Evolutionary conservation across 371 early-diverging fungal species (phyloP).

Genomic region (Apophysomyces sp.): DNA sequence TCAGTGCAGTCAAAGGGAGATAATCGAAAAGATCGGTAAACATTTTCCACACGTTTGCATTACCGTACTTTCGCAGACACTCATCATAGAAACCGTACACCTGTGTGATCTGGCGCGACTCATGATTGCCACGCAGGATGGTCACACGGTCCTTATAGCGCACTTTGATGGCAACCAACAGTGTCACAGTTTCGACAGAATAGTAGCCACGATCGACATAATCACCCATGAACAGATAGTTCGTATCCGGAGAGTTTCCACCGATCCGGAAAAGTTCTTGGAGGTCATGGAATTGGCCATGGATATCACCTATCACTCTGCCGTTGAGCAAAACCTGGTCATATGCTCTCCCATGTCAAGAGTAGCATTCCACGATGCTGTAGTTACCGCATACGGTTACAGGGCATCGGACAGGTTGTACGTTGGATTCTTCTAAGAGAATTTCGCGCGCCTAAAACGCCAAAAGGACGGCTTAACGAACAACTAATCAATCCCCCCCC

Average conservation of each 20-base stretch:
- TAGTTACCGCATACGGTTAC: slow-evolving; percentile 92
- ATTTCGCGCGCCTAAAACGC: slow-evolving; percentile 82
- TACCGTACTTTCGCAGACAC: slow-evolving; percentile 96
- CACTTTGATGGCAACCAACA: slow-evolving; percentile 94
- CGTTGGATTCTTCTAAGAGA: slow-evolving; percentile 93
- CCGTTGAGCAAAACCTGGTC: slow-evolving; percentile 1
- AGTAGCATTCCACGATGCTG: not conserved
- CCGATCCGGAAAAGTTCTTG: slow-evolving; percentile 98
- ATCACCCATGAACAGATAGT: slow-evolving; percentile 99
- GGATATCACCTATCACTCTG: slow-evolving; percentile 73
- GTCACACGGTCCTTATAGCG: slow-evolving; percentile 97
- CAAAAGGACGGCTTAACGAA: slow-evolving; percentile 5
- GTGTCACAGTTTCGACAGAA: slow-evolving; percentile 95
- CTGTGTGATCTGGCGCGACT: slow-evolving; percentile 98
- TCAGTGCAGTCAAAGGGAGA: slow-evolving; percentile 95
- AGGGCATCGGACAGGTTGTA: slow-evolving; percentile 93
- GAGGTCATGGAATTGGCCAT: slow-evolving; percentile 99
- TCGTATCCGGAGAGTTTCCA: slow-evolving; percentile 96
- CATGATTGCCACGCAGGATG: slow-evolving; percentile 98
- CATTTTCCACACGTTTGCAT: slow-evolving; percentile 98
- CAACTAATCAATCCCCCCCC: not conserved
- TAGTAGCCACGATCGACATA: slow-evolving; percentile 99
- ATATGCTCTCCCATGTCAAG: slow-evolving; percentile 1
- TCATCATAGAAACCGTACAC: slow-evolving; percentile 99
- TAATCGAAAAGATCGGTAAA: slow-evolving; percentile 99